Evolutionary conservation across 768 basidiomycete species (phyloP).

Genomic region (Lactarius trivialis): DNA sequence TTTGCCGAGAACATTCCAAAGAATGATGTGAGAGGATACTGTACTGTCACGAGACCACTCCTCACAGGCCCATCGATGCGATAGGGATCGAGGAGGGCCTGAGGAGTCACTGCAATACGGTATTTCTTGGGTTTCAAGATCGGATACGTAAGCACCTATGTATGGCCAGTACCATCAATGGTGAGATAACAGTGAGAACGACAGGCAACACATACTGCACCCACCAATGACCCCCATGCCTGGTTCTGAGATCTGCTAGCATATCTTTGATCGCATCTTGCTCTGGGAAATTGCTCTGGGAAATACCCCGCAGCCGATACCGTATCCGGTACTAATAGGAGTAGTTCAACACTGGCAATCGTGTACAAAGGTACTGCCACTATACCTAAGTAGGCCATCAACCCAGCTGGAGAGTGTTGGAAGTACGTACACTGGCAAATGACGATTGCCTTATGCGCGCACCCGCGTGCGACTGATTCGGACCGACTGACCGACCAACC

Average conservation of each 20-base stretch:
- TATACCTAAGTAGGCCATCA: background rate
- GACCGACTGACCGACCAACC: background rate
- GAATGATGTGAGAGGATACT: slow-evolving; percentile 8
- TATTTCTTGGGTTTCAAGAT: background rate
- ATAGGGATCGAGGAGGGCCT: background rate
- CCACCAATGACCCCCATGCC: background rate
- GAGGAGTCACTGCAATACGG: background rate
- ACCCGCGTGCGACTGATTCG: too few relatives aligned
- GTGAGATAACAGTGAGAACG: background rate
- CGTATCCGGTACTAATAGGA: background rate
- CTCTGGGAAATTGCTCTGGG: background rate
- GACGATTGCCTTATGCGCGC: background rate
- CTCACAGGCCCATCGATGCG: background rate
- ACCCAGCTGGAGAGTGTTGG: background rate
- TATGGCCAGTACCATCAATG: background rate
- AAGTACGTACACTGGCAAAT: too few relatives aligned
- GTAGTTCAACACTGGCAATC: background rate
- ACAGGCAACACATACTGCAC: background rate
- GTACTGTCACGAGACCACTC: background rate
- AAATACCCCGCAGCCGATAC: background rate
- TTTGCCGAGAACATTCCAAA: slow-evolving; percentile 8
- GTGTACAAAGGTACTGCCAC: background rate
- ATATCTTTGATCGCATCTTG: background rate
- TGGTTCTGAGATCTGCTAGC: background rate
- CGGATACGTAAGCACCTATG: background rate